Percentiles rank a stretch among this genome's conserved stretches.
phyloP scores from a whole-genome alignment of 129 eudicot species.

The Deinandra increscens region DNA sequence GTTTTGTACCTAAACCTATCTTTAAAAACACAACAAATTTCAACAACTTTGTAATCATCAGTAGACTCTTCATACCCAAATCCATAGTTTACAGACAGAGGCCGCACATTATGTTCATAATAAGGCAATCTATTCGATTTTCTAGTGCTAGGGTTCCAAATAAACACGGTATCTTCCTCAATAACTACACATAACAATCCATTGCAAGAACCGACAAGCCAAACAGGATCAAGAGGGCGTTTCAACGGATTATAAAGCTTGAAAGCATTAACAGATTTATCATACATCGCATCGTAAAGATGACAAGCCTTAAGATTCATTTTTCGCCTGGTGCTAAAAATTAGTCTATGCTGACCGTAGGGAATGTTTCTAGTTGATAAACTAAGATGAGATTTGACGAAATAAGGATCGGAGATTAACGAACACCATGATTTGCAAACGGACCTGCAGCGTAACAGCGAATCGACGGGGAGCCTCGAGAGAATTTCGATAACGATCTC shows the following conservation, averaged over 20 bases:
- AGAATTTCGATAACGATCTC: conserved; percentile 55
- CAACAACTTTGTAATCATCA: conserved; percentile 63
- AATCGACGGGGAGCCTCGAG: conserved; percentile 50
- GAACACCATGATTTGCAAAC: conserved; percentile 56
- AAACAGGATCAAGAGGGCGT: conserved; percentile 31
- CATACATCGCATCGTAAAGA: conserved; percentile 27
- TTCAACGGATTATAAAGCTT: conserved; percentile 44
- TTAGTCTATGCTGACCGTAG: conserved; percentile 20
- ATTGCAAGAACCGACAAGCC: conserved; percentile 46
- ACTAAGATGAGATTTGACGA: conserved; percentile 38
- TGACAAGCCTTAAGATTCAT: conserved; percentile 25
- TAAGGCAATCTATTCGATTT: conserved; percentile 33
- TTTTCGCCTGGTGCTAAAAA: conserved; percentile 23
- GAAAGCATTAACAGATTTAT: conserved; percentile 4
- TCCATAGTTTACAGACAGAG: conserved; percentile 34
- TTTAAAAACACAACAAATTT: conserved; percentile 38
- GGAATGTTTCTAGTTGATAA: conserved; percentile 12
- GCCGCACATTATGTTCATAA: conserved; percentile 15
- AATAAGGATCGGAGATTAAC: conserved; percentile 52
- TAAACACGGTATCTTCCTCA: conserved; percentile 35
- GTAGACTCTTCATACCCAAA: conserved; percentile 47
- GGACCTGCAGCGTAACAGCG: conserved; percentile 49
- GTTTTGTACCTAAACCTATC: conserved; percentile 23
- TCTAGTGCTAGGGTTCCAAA: conserved; percentile 67
- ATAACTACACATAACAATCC: conserved; percentile 53